Percentiles rank a stretch among this genome's conserved stretches.
These are phyloP conservation scores for Oldenlandia corymbosa DNA, from an alignment of 257 asterid species.

Conservation along the genomic window DNA sequence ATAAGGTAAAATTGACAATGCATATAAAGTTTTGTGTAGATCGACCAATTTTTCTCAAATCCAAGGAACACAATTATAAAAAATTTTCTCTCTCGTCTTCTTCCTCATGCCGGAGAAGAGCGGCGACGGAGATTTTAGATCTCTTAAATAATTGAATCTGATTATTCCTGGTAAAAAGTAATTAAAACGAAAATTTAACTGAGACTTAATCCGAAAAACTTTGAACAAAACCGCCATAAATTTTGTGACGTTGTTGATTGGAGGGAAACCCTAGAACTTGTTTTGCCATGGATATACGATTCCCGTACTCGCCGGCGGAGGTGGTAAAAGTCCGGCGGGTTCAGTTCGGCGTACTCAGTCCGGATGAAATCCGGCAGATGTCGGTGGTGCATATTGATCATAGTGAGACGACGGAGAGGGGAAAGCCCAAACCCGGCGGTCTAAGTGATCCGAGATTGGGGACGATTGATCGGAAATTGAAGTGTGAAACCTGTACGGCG, in stretches of 20 bases:
- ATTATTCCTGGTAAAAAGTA: too few species aligned
- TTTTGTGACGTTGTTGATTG: background rate
- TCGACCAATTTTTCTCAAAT: too few species aligned
- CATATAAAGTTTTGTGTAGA: too few species aligned
- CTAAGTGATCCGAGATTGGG: slow-evolving; percentile 85
- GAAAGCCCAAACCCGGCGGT: slow-evolving; percentile 94
- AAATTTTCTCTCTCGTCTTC: too few species aligned
- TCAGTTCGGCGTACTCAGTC: slow-evolving; percentile 91
- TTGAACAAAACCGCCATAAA: background rate
- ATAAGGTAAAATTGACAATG: too few species aligned
- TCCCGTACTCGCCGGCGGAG: slow-evolving; percentile 95
- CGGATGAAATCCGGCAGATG: slow-evolving; percentile 97
- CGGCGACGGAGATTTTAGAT: too few species aligned
- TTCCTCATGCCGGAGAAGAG: too few species aligned
- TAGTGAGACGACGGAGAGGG: slow-evolving; percentile 90
- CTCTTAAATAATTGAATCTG: too few species aligned
- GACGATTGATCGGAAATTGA: slow-evolving; percentile 89
- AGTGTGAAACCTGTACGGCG: slow-evolving; percentile 98
- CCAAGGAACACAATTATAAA: too few species aligned
- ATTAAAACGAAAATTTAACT: too few species aligned
- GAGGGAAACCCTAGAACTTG: slow-evolving; percentile 31
- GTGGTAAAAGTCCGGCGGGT: slow-evolving; percentile 78
- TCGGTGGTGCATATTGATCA: slow-evolving; percentile 97
- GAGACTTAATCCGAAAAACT: too few species aligned
- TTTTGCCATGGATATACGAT: slow-evolving; percentile 65